Conservation (phyloP, 2,329 filamentous ascomycete genomes). For the Botrytis porri region DNA sequence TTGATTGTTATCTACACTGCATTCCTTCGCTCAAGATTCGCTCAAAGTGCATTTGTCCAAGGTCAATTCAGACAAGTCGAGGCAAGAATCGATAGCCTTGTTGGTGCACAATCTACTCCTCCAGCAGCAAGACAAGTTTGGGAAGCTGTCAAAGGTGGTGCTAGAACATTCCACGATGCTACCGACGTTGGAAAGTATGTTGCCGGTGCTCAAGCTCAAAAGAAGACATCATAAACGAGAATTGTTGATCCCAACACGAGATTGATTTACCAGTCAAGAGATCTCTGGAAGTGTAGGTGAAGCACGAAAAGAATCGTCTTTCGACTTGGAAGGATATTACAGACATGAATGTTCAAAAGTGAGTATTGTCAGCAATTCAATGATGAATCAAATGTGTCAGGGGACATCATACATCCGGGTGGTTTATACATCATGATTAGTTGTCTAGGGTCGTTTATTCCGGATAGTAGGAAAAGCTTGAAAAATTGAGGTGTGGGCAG, state of each 20-base stretch:
- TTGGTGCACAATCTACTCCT: constrained; percentile 83
- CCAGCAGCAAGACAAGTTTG: constrained; percentile 76
- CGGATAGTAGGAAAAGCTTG: neutral
- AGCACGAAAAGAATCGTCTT: constrained; percentile 2
- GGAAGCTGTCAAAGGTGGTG: constrained; percentile 71
- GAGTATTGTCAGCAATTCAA: neutral
- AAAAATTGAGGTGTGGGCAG: neutral
- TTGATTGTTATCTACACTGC: constrained; percentile 80
- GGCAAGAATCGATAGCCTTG: constrained; percentile 73
- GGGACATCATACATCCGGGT: neutral
- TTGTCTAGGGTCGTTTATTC: neutral
- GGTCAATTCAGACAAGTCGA: constrained; percentile 69
- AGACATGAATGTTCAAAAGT: neutral
- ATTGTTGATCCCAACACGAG: neutral
- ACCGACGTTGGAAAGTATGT: constrained; percentile 77
- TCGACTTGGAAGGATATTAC: neutral
- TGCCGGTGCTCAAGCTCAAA: constrained; percentile 53
- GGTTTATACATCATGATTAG: constrained; percentile 7
- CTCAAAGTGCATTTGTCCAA: constrained; percentile 93
- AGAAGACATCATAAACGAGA: constrained; percentile 49
- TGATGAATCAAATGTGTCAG: neutral
- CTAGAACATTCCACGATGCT: constrained; percentile 71
- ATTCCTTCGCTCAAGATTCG: constrained; percentile 87
- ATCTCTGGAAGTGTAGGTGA: constrained; percentile 12
- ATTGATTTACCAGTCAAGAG: neutral